Conservation (phyloP, 257 asterid species). For the Nicotiana noctiflora region DNA sequence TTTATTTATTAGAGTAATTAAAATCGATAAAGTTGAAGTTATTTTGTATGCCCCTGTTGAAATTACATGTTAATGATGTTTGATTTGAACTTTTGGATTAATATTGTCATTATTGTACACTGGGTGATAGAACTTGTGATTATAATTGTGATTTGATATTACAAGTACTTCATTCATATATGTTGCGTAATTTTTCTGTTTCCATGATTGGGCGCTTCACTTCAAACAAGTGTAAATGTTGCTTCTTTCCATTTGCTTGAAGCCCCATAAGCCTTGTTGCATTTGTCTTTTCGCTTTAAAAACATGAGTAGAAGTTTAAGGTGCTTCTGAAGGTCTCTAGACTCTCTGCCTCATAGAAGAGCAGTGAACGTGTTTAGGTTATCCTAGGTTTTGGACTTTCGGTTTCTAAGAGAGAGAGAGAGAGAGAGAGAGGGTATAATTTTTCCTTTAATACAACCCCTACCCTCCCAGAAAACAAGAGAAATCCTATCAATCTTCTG, state of each 20-base stretch:
- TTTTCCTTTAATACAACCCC: not conserved
- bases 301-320: not conserved
- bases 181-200: not conserved
- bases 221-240: not conserved
- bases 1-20: conserved; percentile 2
- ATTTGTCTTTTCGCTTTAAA: not conserved
- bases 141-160: not conserved
- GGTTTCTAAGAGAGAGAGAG: not conserved
- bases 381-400: not conserved
- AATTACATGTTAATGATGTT: not conserved
- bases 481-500: not conserved
- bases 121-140: not conserved
- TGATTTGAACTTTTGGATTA: not conserved
- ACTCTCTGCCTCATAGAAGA: not conserved
- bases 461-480: not conserved
- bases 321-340: conserved; percentile 2
- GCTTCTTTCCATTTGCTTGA: not conserved
- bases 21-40: not conserved
- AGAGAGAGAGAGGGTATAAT: not conserved
- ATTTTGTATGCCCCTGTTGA: not conserved
- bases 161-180: not conserved
- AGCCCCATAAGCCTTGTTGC: not conserved
- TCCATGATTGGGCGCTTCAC: not conserved
- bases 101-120: not conserved
- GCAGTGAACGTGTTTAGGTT: not conserved